Evolutionary conservation across 371 early-diverging fungal species (phyloP).

Genomic region (Apophysomyces elegans): DNA sequence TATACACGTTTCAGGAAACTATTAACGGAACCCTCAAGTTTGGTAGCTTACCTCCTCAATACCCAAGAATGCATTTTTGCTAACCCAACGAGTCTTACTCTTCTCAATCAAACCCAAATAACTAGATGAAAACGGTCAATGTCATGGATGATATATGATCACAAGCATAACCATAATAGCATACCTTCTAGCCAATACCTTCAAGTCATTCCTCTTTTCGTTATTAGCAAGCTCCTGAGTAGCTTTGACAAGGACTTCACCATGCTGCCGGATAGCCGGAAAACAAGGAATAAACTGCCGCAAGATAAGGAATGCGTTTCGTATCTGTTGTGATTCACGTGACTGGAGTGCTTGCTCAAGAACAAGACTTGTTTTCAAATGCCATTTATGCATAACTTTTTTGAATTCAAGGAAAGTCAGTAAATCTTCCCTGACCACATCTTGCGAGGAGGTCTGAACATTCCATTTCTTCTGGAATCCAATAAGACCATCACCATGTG

Average conservation of each 20-base stretch:
- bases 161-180: background rate
- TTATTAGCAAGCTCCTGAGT: constrained; percentile 35
- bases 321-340: constrained; percentile 70
- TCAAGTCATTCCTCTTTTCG: constrained; percentile 44
- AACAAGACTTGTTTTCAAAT: constrained; percentile 55
- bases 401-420: constrained; percentile 73
- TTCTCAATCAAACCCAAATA: constrained; percentile 40
- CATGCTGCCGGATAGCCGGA: constrained; percentile 64
- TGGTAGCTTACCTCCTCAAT: constrained; percentile 16
- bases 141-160: background rate
- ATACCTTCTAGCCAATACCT: constrained; percentile 45
- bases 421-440: constrained; percentile 54
- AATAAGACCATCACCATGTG: constrained; percentile 65
- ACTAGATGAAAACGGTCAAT: constrained; percentile 14
- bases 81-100: constrained; percentile 35
- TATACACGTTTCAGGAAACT: background rate
- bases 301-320: constrained; percentile 76
- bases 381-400: constrained; percentile 81
- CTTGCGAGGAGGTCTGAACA: constrained; percentile 39
- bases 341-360: constrained; percentile 62
- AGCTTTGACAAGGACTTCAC: constrained; percentile 41
- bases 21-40: background rate
- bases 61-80: constrained; percentile 38
- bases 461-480: constrained; percentile 81
- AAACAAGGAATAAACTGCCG: constrained; percentile 66